phyloP scores from a whole-genome alignment of 495 filamentous ascomycete genomes.

The Patellaria atrata region DNA sequence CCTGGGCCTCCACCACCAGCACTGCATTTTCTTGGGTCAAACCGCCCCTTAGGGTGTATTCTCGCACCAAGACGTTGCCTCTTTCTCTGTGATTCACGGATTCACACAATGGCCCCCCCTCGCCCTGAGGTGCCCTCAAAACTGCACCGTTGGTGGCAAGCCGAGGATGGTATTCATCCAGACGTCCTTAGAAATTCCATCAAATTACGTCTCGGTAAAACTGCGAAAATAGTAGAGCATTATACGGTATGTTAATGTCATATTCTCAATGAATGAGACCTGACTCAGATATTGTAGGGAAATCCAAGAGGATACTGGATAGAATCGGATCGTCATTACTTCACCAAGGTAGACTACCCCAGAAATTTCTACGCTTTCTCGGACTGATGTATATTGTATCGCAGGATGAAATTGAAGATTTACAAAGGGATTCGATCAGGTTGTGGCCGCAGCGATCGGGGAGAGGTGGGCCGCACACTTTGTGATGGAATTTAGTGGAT shows the following conservation, averaged over 20 bases:
- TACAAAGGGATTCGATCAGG: constrained; percentile 65
- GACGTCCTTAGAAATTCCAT: no score
- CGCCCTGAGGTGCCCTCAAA: constrained; percentile 49
- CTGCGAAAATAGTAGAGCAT: no score
- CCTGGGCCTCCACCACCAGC: constrained; percentile 6
- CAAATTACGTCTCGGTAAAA: no score
- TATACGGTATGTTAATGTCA: no score
- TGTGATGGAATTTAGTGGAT: constrained; percentile 30
- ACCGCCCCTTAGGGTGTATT: constrained; percentile 13
- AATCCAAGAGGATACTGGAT: no score
- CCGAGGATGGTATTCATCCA: no score
- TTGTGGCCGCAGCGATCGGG: constrained; percentile 56
- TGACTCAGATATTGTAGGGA: constrained; percentile 15
- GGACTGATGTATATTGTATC: constrained; percentile 1
- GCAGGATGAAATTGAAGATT: constrained; percentile 78
- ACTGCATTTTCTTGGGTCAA: constrained; percentile 5
- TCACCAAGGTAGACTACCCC: constrained; percentile 43
- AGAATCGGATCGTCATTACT: no score
- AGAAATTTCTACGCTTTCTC: constrained; percentile 15
- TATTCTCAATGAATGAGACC: constrained; percentile 51
- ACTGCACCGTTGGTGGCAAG: no score
- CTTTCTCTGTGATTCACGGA: constrained; percentile 12
- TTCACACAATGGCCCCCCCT: constrained; percentile 13
- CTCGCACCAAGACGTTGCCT: constrained; percentile 15
- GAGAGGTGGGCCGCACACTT: constrained; percentile 42